Evolutionary conservation across 2,329 filamentous ascomycete genomes (phyloP).

Genomic region (Aschersonia sp.): DNA sequence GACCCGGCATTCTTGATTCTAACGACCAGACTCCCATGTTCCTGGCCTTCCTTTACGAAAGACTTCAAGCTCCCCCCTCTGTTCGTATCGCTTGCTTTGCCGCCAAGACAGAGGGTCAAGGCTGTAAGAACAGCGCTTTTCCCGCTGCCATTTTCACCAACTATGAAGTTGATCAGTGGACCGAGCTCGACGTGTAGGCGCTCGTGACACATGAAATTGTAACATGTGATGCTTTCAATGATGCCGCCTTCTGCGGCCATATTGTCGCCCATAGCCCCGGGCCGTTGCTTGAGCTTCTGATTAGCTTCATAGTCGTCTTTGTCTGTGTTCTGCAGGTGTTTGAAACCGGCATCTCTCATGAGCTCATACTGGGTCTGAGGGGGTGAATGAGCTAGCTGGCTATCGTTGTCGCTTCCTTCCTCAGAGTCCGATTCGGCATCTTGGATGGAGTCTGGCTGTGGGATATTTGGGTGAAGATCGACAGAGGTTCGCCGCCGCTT

Average conservation of each 20-base stretch:
- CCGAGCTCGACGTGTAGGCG: conserved; percentile 74
- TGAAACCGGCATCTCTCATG: conserved; percentile 43
- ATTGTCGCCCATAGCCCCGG: conserved; percentile 46
- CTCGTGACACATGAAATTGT: conserved; percentile 94
- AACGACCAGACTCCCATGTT: conserved; percentile 63
- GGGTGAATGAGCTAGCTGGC: conserved; percentile 11
- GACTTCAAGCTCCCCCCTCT: conserved; percentile 78
- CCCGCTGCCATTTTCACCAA: conserved; percentile 92
- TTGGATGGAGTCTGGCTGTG: not conserved
- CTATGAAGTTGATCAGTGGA: conserved; percentile 93
- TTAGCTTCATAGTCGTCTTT: conserved; percentile 50
- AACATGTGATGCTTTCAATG: conserved; percentile 72
- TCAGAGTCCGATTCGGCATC: conserved; percentile 2
- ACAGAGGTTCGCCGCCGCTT: conserved; percentile 4
- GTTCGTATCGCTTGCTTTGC: conserved; percentile 85
- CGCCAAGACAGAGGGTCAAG: conserved; percentile 85
- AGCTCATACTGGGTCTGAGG: conserved; percentile 47
- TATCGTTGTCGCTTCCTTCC: not conserved
- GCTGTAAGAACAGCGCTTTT: conserved; percentile 94
- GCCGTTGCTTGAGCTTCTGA: conserved; percentile 42
- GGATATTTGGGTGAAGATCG: not conserved
- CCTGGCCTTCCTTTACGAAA: conserved; percentile 79
- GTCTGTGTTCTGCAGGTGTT: conserved; percentile 40
- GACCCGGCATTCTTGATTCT: conserved; percentile 82
- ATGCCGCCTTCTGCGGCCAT: conserved; percentile 70